Base-by-base conservation (phyloP, 805 yeast species). In the Saccharomycopsis synnaedendra region DNA sequence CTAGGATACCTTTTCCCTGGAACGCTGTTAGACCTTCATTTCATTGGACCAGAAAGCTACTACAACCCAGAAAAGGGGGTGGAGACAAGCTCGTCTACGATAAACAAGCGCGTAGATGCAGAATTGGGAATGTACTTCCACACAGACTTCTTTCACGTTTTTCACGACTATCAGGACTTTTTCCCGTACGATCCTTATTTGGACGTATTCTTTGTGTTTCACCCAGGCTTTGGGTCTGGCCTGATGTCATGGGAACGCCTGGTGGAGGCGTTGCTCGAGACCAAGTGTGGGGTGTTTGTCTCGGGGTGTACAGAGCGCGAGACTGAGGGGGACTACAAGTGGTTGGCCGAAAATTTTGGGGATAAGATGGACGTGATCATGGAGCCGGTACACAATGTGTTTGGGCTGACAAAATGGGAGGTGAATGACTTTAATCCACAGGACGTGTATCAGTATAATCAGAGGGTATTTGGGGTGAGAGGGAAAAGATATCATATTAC, bases 141-240 rank as follows among this genome's bases (percentile, higher is more conserved):
- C 65, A 87, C 97, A 1, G 84, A 85, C 58, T 89, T 82, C 64
- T 93, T 93, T 78, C 87, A 88, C 60, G 90, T 84, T 38, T 72
- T 84, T 52, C 95, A 93, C 65, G 88, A 88, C 58, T 81, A 86
- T 43, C 93, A 89, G 58, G 97, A 90, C 66, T 85, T 93, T 63
- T 86, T 87, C 80, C 98, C 98, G 4, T 93, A 89, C 64, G 98
- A 93, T 64, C 98, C 99, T 41, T 93, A 90, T 64, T 74, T 86
- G 61, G 98, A 93, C 62, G 78, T 79, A 31, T 93, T 93, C 66
- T 88, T 87, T 75, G 72, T 85, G 46, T 93, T 90, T 83, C 97
- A 90, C 63, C 97, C 98, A 3, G 96, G 96, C 39, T 76, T 88
- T 60, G 81, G 86, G 19, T 71, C 81, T 28, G 72, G 76, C 62